Conservation (phyloP, 768 basidiomycete species). For the Lentinula edodes region DNA sequence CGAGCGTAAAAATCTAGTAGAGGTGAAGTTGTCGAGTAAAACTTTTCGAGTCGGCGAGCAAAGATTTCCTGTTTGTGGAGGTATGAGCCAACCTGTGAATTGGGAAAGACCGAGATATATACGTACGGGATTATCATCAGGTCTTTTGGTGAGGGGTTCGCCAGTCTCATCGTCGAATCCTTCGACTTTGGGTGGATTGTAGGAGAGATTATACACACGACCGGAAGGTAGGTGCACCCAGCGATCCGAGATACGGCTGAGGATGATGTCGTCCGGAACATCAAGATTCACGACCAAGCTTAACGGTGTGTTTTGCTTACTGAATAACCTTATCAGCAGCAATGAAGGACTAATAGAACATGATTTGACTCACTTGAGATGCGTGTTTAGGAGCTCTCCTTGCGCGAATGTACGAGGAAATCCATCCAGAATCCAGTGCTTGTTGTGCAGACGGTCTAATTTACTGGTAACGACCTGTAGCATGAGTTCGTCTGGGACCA, state of each 20-base stretch:
- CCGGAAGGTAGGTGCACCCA: conserved; percentile 88
- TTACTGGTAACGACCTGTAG: conserved; percentile 70
- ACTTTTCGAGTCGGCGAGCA: conserved; percentile 66
- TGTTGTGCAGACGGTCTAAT: conserved; percentile 59
- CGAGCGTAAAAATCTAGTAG: conserved; percentile 66
- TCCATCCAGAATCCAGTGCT: conserved; percentile 91
- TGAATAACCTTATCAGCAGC: conserved; percentile 20
- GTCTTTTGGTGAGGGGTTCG: conserved; percentile 80
- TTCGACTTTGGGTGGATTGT: conserved; percentile 75
- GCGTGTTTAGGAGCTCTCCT: conserved; percentile 69
- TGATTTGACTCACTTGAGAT: conserved; percentile 52
- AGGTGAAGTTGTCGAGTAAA: conserved; percentile 77
- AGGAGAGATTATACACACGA: conserved; percentile 84
- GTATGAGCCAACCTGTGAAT: conserved; percentile 5
- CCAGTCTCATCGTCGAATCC: conserved; percentile 85
- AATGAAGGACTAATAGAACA: not conserved
- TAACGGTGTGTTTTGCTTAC: conserved; percentile 58
- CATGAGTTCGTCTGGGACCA: conserved; percentile 78
- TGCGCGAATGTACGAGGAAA: conserved; percentile 89
- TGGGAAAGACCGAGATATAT: not conserved
- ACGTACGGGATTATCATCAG: conserved; percentile 85
- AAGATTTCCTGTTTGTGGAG: conserved; percentile 58
- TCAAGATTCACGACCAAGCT: conserved; percentile 83
- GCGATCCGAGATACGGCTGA: conserved; percentile 82
- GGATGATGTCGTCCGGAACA: conserved; percentile 83